Base-by-base conservation (phyloP, 768 basidiomycete genomes). In the Russula sp. region DNA sequence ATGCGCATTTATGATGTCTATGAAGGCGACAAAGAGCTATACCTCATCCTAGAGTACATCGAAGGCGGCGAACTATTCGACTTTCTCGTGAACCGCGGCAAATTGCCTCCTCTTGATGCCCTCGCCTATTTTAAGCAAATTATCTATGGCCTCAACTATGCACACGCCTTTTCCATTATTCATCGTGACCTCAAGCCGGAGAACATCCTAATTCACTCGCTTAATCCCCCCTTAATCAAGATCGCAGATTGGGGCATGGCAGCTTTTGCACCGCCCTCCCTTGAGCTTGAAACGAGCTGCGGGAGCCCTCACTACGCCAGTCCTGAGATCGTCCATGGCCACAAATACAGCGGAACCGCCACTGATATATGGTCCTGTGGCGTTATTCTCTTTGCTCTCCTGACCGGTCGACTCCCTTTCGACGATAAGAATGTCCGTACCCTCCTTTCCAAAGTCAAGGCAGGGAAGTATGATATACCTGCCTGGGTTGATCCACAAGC, bases 221-320 rank as follows among this genome's bases (percentile, higher is more conserved):
- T 91, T 61, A 80, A 83, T 42, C 89, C 89, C 34, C 88, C 88
- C 42, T 80, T 93, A 71, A 83, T 98, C 79, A 98, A 98, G 80
- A 90, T 98, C 49, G 95, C 94, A 26, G 96, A 98, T 76, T 98
- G 96, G 86, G 96, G 96, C 24, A 97, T 98, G 96, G 95, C 96
- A 28, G 92, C 95, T 11, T 92, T 97, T 72, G 92, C 94, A 63
- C 89, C 90, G 46, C 90, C 90, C 44, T 83, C 87, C 46, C 81
- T 88, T 49, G 83, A 94, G 68, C 83, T 97, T 30, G 92, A 96
- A 77, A 98, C 96, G 1, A 93, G 90, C 71, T 98, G 96, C 72
- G 96, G 96, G 8, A 92, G 90, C 66, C 96, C 96, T 66, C 95
- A 98, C 75, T 98, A 98, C 67, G 96, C 94, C 5, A 92, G 89